Percentiles rank a stretch among this genome's conserved stretches.
Evolutionary conservation across 768 basidiomycete species (phyloP).

Genomic region (Russula ochroleuca): DNA sequence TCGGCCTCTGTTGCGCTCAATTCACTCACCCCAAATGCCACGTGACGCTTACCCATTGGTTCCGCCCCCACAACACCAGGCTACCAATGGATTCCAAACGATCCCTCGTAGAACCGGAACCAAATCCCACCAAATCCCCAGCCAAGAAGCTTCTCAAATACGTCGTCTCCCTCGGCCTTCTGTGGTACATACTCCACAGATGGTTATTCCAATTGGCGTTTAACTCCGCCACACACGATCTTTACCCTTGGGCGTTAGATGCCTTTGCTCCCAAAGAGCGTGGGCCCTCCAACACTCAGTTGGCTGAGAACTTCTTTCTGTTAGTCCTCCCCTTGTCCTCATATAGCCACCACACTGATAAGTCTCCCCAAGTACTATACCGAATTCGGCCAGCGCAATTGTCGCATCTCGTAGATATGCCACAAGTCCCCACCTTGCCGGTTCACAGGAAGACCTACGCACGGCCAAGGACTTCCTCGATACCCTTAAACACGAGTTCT

Average conservation of each 20-base stretch:
- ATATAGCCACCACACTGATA: neutral
- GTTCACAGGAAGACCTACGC: conserved; percentile 49
- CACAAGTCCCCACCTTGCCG: conserved; percentile 57
- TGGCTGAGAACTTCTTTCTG: conserved; percentile 46
- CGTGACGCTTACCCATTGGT: neutral
- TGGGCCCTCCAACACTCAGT: conserved; percentile 32
- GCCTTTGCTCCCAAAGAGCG: conserved; percentile 29
- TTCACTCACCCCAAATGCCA: neutral
- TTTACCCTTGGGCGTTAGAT: conserved; percentile 20
- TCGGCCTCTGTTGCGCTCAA: too few relatives aligned
- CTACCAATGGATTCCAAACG: neutral
- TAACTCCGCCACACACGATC: neutral
- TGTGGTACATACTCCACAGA: conserved; percentile 19
- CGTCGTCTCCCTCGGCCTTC: conserved; percentile 11
- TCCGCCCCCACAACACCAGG: too few relatives aligned
- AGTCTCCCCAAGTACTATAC: conserved; percentile 42
- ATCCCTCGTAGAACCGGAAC: neutral
- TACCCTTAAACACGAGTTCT: conserved; percentile 63
- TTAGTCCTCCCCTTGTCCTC: conserved; percentile 29
- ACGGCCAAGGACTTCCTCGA: conserved; percentile 64
- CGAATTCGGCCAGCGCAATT: conserved; percentile 47
- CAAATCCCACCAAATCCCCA: neutral
- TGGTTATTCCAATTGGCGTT: conserved; percentile 17
- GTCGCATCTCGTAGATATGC: conserved; percentile 50
- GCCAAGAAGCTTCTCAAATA: conserved; percentile 6